Conservation (phyloP, 2,329 filamentous ascomycete species). For the Beauveria caledonica region DNA sequence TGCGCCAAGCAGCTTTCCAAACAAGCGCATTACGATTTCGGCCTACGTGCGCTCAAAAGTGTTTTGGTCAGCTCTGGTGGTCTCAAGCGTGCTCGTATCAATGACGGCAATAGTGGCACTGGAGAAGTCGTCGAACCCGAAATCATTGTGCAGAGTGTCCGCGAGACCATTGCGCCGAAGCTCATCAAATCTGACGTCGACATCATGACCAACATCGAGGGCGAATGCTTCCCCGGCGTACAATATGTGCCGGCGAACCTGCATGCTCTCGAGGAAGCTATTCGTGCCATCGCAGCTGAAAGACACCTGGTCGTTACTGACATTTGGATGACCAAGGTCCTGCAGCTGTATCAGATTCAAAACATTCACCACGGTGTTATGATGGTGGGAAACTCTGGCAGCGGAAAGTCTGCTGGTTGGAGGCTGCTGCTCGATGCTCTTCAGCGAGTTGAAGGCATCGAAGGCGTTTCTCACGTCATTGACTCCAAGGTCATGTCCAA, state of each 20-base stretch:
- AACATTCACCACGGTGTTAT: constrained; percentile 98
- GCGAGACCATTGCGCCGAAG: constrained; percentile 97
- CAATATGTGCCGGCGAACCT: constrained; percentile 87
- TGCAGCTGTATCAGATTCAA: constrained; percentile 97
- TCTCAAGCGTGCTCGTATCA: constrained; percentile 75
- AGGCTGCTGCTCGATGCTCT: constrained; percentile 83
- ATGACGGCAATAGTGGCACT: constrained; percentile 48
- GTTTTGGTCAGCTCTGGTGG: constrained; percentile 96
- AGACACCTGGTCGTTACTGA: constrained; percentile 85
- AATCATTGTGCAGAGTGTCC: constrained; percentile 96
- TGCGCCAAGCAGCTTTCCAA: constrained; percentile 78
- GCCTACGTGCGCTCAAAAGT: constrained; percentile 94
- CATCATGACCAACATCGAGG: constrained; percentile 77
- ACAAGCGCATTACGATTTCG: constrained; percentile 98
- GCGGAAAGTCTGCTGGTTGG: constrained; percentile 95
- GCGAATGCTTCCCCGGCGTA: constrained; percentile 82
- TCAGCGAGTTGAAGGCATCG: constrained; percentile 81
- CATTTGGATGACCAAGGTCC: constrained; percentile 92
- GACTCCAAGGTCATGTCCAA: constrained; percentile 99
- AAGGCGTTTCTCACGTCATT: constrained; percentile 94
- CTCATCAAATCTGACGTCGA: constrained; percentile 88
- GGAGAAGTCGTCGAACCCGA: constrained; percentile 82
- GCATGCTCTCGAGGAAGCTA: constrained; percentile 68
- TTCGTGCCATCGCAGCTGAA: constrained; percentile 73
- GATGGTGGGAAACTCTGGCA: constrained; percentile 99